Conservation (phyloP, 2,329 filamentous ascomycete species). For the Fusarium luffae region DNA sequence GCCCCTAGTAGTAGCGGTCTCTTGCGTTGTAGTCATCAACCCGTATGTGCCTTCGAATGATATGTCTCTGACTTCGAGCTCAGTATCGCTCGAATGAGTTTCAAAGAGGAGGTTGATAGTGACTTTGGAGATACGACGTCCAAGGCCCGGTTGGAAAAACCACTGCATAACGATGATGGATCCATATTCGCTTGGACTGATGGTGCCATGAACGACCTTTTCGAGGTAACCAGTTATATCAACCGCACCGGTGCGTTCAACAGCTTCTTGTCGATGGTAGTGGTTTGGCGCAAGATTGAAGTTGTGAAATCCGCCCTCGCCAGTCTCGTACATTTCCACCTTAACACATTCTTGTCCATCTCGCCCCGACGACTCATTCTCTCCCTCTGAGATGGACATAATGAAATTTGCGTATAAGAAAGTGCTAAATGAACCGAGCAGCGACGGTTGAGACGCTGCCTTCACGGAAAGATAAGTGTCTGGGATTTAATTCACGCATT, state of each 20-base stretch:
- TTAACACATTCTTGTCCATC: not conserved
- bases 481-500: too few species aligned
- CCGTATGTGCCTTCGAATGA: not conserved
- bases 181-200: not conserved
- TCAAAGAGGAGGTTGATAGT: constrained; percentile 7
- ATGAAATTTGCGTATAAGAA: too few species aligned
- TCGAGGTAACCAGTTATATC: not conserved
- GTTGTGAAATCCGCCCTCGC: not conserved
- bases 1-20: not conserved
- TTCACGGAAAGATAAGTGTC: too few species aligned
- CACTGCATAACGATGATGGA: not conserved
- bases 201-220: not conserved
- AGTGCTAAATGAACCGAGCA: too few species aligned
- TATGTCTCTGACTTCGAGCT: not conserved
- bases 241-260: not conserved
- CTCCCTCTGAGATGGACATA: not conserved
- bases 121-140: not conserved
- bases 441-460: fast-evolving
- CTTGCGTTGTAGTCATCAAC: not conserved
- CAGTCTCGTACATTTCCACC: not conserved
- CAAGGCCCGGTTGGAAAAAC: not conserved
- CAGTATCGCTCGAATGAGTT: not conserved
- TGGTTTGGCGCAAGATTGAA: not conserved
- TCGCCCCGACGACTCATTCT: fast-evolving
- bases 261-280: not conserved